Base-by-base conservation (phyloP, 2,329 filamentous ascomycete genomes). In the Uncinocarpus reesii region DNA sequence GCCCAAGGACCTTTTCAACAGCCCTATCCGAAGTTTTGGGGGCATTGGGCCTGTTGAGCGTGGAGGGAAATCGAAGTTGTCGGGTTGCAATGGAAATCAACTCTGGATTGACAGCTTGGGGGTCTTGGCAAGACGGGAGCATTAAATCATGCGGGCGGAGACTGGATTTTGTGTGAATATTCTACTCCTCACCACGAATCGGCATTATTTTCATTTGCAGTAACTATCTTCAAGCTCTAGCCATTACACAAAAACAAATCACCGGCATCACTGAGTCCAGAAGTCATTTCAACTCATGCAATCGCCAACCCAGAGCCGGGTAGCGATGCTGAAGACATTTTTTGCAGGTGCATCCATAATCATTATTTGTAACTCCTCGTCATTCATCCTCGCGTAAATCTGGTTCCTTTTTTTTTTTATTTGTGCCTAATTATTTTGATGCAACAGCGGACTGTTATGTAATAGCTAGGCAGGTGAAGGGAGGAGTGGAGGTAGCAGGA, bases 11-110 rank as follows among this genome's bases (percentile, higher is more conserved):
- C 62, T 63, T 59, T 57, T 62, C 36, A 60, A 34, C 46, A 68
- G 59, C 53, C 62, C 56, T 49, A 60, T 57, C 56, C 63, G 62
- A 47, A 67, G 52, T 60, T 62, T 67, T 45, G 62, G 57, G 52
- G 66, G 65, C 66, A 69, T 69, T 64, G 58, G 51, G 44, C 23
- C 47, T 31, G 29, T 13, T 44, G 4, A 44, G 26, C 13, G 23
- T 29, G 3, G 7, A 11, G n/a, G 21, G 13, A 31, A n/a, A 10
- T 24, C n/a, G 31, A 20, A 20, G 48, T 45, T 11, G 34, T 16
- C n/a, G 18, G 13, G 2, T 47, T 20, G 24, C 28, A 13, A 13
- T 34, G 31, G 4, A 13, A 29, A n/a, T 44, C 8, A 13, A 28
- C 34, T 21, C 28, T 38, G 8, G 34, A 11, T 31, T n/a, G 21